Evolutionary conservation across 768 basidiomycete species (phyloP).

Genomic region (Mycena epipterygia): DNA sequence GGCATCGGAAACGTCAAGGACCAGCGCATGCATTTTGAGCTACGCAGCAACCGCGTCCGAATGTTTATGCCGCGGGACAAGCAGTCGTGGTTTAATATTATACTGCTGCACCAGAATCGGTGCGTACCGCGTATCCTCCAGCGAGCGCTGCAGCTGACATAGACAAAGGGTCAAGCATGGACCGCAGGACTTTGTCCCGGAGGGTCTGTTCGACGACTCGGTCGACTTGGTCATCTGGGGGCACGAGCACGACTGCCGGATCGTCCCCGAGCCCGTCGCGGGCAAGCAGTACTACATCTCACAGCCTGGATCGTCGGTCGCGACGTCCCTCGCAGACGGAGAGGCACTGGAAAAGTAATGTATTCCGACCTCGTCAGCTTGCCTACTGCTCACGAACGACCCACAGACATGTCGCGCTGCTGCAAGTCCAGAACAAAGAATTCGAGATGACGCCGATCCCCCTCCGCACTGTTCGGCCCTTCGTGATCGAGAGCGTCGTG

Average conservation of each 20-base stretch:
- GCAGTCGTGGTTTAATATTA: slow-evolving; percentile 94
- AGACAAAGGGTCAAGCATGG: slow-evolving; percentile 81
- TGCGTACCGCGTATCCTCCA: neutral
- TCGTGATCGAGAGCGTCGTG: slow-evolving; percentile 87
- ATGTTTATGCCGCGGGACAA: slow-evolving; percentile 97
- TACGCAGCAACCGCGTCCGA: slow-evolving; percentile 91
- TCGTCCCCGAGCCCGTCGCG: slow-evolving; percentile 90
- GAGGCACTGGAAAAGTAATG: slow-evolving; percentile 90
- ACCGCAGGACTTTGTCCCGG: slow-evolving; percentile 94
- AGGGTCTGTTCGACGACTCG: slow-evolving; percentile 97
- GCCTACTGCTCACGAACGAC: slow-evolving; percentile 3
- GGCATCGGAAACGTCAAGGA: slow-evolving; percentile 98
- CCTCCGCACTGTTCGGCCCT: slow-evolving; percentile 93
- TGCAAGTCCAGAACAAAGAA: slow-evolving; percentile 90
- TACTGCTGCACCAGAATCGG: slow-evolving; percentile 96
- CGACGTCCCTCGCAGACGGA: slow-evolving; percentile 94
- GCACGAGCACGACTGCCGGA: slow-evolving; percentile 98
- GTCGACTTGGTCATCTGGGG: slow-evolving; percentile 97
- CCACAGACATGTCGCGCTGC: slow-evolving; percentile 88
- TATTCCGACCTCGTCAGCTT: slow-evolving; percentile 30
- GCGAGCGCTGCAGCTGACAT: neutral
- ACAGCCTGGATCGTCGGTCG: slow-evolving; percentile 96
- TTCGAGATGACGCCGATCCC: slow-evolving; percentile 90
- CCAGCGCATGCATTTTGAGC: slow-evolving; percentile 95
- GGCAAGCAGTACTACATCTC: slow-evolving; percentile 93